These are phyloP conservation scores for Whalleya microplaca DNA, from an alignment of 2,329 filamentous ascomycete genomes.

Conservation along the genomic window DNA sequence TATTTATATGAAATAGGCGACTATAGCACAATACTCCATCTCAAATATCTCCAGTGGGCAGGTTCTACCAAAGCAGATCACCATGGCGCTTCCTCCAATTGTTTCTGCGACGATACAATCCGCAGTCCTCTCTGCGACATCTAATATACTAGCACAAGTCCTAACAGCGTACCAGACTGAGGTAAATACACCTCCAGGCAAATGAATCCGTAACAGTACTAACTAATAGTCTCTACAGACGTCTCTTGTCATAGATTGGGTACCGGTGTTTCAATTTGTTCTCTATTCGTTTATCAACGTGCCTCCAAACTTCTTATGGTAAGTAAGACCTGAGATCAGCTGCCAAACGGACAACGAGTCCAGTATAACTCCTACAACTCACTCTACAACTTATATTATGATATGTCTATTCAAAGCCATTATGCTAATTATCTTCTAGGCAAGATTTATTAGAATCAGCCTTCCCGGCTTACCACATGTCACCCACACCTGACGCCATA, in stretches of 20 bases:
- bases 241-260: constrained; percentile 64
- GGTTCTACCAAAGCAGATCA: neutral
- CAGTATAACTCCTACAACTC: neutral
- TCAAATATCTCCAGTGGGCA: neutral
- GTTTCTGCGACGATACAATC: constrained; percentile 67
- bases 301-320: constrained; percentile 86
- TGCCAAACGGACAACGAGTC: too few relatives aligned
- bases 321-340: constrained; percentile 31
- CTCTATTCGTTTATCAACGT: constrained; percentile 73
- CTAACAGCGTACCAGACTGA: constrained; percentile 65
- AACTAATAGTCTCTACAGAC: constrained; percentile 47
- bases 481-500: constrained; percentile 45
- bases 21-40: neutral
- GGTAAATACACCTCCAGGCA: constrained; percentile 45
- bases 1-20: neutral
- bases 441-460: constrained; percentile 75
- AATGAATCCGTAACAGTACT: too few relatives aligned
- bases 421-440: constrained; percentile 45
- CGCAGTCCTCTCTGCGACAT: constrained; percentile 65
- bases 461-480: constrained; percentile 68
- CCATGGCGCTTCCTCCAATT: constrained; percentile 53
- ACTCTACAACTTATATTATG: neutral
- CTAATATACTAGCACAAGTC: constrained; percentile 74
- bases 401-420: neutral
- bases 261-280: constrained; percentile 75